Base-by-base conservation (phyloP, 345 rosid genomes). In the Dipteronia sinensis region DNA sequence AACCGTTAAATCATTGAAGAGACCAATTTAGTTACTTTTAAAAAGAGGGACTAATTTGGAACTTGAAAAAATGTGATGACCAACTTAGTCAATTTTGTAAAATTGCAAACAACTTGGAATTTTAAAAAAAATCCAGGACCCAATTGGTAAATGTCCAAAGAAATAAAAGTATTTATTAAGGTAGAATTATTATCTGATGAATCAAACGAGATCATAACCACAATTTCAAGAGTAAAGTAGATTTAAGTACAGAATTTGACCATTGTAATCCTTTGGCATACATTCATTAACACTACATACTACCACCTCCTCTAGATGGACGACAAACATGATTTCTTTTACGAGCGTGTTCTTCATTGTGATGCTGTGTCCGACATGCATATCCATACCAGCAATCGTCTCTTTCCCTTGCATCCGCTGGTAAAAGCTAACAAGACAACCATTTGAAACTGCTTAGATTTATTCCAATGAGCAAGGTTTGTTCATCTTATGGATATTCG, bases 341-440 rank as follows among this genome's bases (percentile, higher is more conserved):
- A 44, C 87, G 93, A 58, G 96, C 97, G 82, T 95, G 99, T 6
- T 92, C 93, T 83, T 90, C 93, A 9, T 81, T 95, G 78, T 91
- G 98, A 85, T 88, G 94, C 74, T 95, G 99, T 6, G 99, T 95
- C 75, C 98, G 86, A 71, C 97, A 95, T 20, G 86, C 83, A 69
- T 87, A 84, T 42, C 98, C 99, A 75, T 95, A 95, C 98, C 99
- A 95, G 84, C 99, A 93, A 76, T 95, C 90, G 63, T 86, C 88
- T 75, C 99, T 89, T 31, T 72, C 78, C 8, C 78, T 78, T 42
- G 83, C 97, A 64, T 93, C 98, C 0, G 71, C 67, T 1, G 99
- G 95, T 42, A 93, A 84, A 58, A 29, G 77, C 93, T 91, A 46
- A 31, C 23, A 34, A 20, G 13, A 55, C 0, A 2, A 64, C 25